phyloP scores from a whole-genome alignment of 345 rosid species.

The Physaria fendleri region DNA sequence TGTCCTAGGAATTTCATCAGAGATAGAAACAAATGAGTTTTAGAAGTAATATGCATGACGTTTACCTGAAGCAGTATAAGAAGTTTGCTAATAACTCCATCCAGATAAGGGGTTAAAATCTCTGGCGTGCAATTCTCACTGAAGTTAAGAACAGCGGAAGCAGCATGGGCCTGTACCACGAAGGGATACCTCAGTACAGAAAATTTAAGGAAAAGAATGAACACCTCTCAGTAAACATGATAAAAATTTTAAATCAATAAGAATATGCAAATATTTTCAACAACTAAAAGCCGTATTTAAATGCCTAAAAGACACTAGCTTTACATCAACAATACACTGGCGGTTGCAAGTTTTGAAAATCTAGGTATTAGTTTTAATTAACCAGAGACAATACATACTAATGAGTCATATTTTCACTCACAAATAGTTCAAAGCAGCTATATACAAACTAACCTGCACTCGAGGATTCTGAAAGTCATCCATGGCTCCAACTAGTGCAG shows the following conservation, averaged over 20 bases:
- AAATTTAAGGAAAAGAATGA: not conserved
- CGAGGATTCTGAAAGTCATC: slow-evolving; percentile 70
- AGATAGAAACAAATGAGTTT: not conserved
- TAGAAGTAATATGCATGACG: not conserved
- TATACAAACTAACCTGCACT: slow-evolving; percentile 55
- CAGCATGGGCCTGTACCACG: slow-evolving; percentile 57
- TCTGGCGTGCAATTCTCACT: slow-evolving; percentile 72
- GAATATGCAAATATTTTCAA: not conserved
- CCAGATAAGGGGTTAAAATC: slow-evolving; percentile 54
- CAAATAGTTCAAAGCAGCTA: not conserved
- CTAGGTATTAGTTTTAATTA: not conserved
- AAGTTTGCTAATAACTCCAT: slow-evolving; percentile 71
- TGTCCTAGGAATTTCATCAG: not conserved
- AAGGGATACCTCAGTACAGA: not conserved
- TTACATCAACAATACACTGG: not conserved
- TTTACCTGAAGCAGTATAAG: slow-evolving; percentile 65
- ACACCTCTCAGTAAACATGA: not conserved
- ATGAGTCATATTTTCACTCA: not conserved
- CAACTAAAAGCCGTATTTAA: not conserved
- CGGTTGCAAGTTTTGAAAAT: not conserved
- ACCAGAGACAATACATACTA: not conserved
- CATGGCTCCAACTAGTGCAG: slow-evolving; percentile 58
- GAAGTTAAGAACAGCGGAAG: slow-evolving; percentile 71
- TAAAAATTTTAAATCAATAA: not conserved
- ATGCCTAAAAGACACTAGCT: not conserved